Evolutionary conservation across 202 grass and related monocot genomes (phyloP), one percentile per base, ranked within the genome.

Genomic region (Carex sylvatica): DNA sequence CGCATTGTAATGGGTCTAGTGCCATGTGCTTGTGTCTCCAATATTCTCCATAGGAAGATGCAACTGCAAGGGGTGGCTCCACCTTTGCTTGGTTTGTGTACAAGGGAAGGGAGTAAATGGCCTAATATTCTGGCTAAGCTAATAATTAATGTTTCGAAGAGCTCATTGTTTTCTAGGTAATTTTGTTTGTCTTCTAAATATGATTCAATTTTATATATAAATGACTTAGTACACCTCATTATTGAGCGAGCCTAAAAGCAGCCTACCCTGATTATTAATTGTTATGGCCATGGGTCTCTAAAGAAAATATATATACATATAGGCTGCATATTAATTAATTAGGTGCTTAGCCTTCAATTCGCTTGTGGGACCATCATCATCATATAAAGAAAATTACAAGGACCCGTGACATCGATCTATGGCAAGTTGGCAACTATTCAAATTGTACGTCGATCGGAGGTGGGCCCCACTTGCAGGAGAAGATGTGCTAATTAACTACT

Each of bases 1-100:
- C 7, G 53, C 36, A 65, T 44, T 38, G 49, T 49, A 36, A 65
- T 46, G 23, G 78, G 35, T 31, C 59, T 49, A 64, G 31, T 46
- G 55, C 35, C 78, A 80, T 80, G 78, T 65, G 59, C 33, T 19
- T 80, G 40, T 80, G 35, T 49, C 18, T 49, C 26, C 26, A 26
- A 26, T 26, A 26, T 0, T 26, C 26, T 26, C 78, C 33, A 46
- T 49, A 46, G 18, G 2, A 80, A n/a, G 36, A 80, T 80, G 47
- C 78, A 80, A 62, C 65, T 80, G 47, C 78, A 80, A 62, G n/a
- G 22, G 55, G 12, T 56, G 49, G 78, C 78, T 47, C 31, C 23
- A 53, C 79, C 61, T 82, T 82, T 82, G 61, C 79, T 82, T 82
- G 36, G 31, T 82, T 31, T 68, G n/a, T 51, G 35, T 31, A 36